These are phyloP conservation scores for Clonostachys byssicola DNA, from an alignment of 2,329 filamentous ascomycete species.

Conservation along the genomic window DNA sequence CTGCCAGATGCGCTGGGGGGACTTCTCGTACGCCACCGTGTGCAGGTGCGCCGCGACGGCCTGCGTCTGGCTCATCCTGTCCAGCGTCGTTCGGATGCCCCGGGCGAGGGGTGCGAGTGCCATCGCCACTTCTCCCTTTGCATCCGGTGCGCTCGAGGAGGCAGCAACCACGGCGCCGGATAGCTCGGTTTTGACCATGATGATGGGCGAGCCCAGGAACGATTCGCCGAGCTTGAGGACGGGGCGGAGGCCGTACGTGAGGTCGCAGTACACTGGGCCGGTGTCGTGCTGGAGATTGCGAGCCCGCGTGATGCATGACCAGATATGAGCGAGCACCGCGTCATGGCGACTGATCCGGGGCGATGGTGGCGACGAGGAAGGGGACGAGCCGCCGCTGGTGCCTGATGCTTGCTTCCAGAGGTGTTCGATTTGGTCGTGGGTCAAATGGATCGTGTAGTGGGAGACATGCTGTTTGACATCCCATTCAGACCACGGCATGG, in stretches of 20 bases:
- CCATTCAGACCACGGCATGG: constrained; percentile 17
- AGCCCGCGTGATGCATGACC: constrained; percentile 16
- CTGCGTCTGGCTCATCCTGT: background rate
- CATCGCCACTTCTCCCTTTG: background rate
- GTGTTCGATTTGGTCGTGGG: constrained; percentile 4
- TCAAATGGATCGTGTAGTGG: constrained; percentile 12
- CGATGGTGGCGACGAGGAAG: background rate
- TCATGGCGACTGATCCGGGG: constrained; percentile 12
- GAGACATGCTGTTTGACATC: constrained; percentile 10
- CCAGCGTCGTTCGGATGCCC: constrained; percentile 8
- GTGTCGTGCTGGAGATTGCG: constrained; percentile 3
- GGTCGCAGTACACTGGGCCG: constrained; percentile 10
- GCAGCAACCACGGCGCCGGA: background rate
- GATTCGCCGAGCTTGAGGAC: constrained; percentile 4
- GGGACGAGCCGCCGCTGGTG: too few species aligned
- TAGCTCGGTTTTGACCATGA: constrained; percentile 14
- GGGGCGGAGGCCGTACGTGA: constrained; percentile 10
- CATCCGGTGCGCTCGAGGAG: background rate
- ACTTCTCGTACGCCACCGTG: constrained; percentile 10
- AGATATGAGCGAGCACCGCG: constrained; percentile 13
- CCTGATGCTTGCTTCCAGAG: constrained; percentile 2
- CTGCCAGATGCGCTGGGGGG: constrained; percentile 18
- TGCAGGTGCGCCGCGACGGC: constrained; percentile 10
- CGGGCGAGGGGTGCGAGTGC: background rate
- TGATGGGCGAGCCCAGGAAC: constrained; percentile 13